These are phyloP conservation scores for Starmerella riodocensis DNA, from an alignment of 805 yeast genomes.

Conservation along the genomic window DNA sequence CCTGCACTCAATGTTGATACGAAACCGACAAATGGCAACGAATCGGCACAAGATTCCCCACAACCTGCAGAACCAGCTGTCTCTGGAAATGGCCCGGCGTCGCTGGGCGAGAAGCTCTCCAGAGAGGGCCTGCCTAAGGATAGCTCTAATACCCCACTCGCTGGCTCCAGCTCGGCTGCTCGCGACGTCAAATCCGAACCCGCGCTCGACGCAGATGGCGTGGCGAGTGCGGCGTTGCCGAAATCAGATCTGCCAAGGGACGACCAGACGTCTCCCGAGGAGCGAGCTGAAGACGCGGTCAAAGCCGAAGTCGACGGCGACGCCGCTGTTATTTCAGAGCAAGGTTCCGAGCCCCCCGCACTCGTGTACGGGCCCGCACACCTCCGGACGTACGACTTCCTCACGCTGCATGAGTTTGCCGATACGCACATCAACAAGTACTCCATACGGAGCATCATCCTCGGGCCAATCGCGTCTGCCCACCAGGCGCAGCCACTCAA, in stretches of 20 bases:
- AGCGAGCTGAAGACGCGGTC: background rate
- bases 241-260: no score
- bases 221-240: no score
- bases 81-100: no score
- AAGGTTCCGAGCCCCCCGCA: background rate
- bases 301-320: background rate
- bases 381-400: slow-evolving; percentile 25
- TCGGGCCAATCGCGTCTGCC: slow-evolving; percentile 40
- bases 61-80: no score
- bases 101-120: no score
- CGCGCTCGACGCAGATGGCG: no score
- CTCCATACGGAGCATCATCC: slow-evolving; percentile 31
- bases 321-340: background rate
- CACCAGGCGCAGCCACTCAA: slow-evolving; percentile 33
- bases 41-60: no score
- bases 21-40: no score
- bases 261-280: background rate
- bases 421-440: slow-evolving; percentile 16
- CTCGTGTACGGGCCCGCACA: slow-evolving; percentile 13
- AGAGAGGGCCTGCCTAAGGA: no score
- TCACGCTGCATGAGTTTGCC: slow-evolving; percentile 42
- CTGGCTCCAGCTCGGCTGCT: no score
- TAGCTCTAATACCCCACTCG: no score
- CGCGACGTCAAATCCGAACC: slow-evolving; percentile 28
- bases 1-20: no score